Conservation (phyloP, 208 protist species). For the Angomonas deanei region DNA sequence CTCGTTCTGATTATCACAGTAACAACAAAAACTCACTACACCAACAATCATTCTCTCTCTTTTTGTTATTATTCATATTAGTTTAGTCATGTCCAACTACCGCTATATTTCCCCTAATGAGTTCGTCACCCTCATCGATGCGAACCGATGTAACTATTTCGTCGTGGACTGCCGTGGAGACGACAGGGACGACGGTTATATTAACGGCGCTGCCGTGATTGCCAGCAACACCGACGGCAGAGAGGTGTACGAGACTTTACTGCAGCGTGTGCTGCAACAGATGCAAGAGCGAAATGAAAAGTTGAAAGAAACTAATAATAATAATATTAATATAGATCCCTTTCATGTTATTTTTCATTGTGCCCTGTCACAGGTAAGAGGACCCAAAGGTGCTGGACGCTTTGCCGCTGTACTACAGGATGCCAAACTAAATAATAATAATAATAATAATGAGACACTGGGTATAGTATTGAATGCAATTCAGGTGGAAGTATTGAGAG, state of each 20-base stretch:
- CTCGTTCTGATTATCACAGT: background rate
- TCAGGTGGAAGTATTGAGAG: slow-evolving; percentile 59
- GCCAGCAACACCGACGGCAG: slow-evolving; percentile 31
- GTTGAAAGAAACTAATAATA: background rate
- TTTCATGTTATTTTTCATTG: slow-evolving; percentile 62
- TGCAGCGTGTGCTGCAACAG: slow-evolving; percentile 20
- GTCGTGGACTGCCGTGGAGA: slow-evolving; percentile 76
- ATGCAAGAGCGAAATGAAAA: no score
- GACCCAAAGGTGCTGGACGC: slow-evolving; percentile 43
- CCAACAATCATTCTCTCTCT: slow-evolving; percentile 3
- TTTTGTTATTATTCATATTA: slow-evolving; percentile 7
- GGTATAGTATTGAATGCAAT: slow-evolving; percentile 24
- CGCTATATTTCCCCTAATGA: slow-evolving; percentile 48
- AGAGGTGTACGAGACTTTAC: background rate
- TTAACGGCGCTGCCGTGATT: slow-evolving; percentile 44
- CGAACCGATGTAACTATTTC: slow-evolving; percentile 15
- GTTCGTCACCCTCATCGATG: slow-evolving; percentile 53
- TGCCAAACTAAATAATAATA: no score
- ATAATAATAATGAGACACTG: slow-evolving; percentile 19
- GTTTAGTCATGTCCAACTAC: slow-evolving; percentile 16
- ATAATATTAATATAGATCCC: background rate
- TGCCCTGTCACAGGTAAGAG: slow-evolving; percentile 65
- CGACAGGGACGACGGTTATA: slow-evolving; percentile 53
- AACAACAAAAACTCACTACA: background rate
- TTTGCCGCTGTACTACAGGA: slow-evolving; percentile 29